Evolutionary conservation across 164 flowering plant species (phyloP).

Genomic region (Litsea cubeba): DNA sequence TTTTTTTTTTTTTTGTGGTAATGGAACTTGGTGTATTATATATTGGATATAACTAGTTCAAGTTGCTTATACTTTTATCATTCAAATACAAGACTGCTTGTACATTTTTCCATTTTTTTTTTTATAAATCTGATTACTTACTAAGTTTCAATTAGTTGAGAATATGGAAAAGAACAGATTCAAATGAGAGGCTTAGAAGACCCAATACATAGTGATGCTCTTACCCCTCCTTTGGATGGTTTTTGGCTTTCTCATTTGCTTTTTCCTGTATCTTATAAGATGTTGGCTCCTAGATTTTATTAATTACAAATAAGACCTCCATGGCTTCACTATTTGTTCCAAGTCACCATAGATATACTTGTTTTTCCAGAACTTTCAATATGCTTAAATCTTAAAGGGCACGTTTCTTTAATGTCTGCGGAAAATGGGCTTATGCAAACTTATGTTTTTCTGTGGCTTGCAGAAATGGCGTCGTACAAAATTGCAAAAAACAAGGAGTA

Average conservation of each 20-base stretch:
- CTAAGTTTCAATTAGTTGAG: background rate
- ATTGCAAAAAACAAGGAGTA: too few relatives aligned
- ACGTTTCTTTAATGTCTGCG: too few relatives aligned
- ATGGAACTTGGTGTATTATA: too few relatives aligned
- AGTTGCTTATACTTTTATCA: background rate
- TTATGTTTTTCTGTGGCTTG: too few relatives aligned
- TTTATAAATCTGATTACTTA: background rate
- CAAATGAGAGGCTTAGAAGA: background rate
- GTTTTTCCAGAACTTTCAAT: background rate
- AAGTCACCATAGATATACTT: background rate
- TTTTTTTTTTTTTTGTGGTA: background rate
- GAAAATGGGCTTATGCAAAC: too few relatives aligned
- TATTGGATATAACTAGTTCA: background rate
- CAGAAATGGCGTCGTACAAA: too few relatives aligned
- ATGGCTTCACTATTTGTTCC: too few relatives aligned
- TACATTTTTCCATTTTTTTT: too few relatives aligned
- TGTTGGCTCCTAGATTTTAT: too few relatives aligned
- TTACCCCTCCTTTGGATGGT: background rate
- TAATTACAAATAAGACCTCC: too few relatives aligned
- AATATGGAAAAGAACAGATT: background rate
- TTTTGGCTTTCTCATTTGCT: background rate
- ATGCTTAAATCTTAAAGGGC: background rate
- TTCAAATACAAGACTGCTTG: background rate
- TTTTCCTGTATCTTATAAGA: too few relatives aligned
- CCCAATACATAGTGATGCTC: background rate